Base-by-base conservation (phyloP, 352 stramenopile species). In the Pythium utonaiense region DNA sequence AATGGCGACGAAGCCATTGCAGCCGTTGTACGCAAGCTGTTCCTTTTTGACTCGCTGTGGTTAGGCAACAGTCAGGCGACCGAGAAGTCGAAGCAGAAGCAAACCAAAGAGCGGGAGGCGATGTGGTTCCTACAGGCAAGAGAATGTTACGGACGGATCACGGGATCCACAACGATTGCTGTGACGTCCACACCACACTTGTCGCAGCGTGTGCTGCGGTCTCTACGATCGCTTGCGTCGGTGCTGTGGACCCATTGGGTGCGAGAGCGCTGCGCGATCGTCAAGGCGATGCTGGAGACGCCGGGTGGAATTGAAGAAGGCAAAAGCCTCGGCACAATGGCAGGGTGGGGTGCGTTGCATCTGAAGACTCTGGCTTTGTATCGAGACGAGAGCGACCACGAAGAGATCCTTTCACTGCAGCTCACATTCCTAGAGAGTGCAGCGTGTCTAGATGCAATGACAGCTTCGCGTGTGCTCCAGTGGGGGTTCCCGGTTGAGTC, bases 331-430 rank as follows among this genome's bases (percentile, higher is more conserved):
- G 50, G 59, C 17, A 6, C 6, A 7, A 21, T 44, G 70, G 77
- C 69, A 33, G 74, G 71, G 21, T 75, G 49, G 28, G 83, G 68
- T 57, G 73, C 74, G 8, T 54, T 86, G 8, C 71, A 82, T 9
- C 44, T 86, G 16, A 71, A 77, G 27, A 24, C 51, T 12, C 33
- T 81, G 0, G 27, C 66, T 3, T 36, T 57, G 16, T 64, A 53
- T 45, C 62, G 62, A n/a, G 48, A 55, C 25, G 25, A 14, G 2
- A 57, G 3, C n/a, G 33, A 77, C 38, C 66, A 79, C 13, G 50
- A 66, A 27, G 59, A 66, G 41, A 24, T 81, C 21, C 48, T 66
- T 12, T 64, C 25, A 5, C 48, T 70, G 21, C 73, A 83, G 33
- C 60, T 84, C 7, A 61, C 57, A 13, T 59, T 87, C 0, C 52